These are phyloP conservation scores for Aspergillus costaricaensis DNA, from an alignment of 2,329 filamentous ascomycete species.

Conservation along the genomic window DNA sequence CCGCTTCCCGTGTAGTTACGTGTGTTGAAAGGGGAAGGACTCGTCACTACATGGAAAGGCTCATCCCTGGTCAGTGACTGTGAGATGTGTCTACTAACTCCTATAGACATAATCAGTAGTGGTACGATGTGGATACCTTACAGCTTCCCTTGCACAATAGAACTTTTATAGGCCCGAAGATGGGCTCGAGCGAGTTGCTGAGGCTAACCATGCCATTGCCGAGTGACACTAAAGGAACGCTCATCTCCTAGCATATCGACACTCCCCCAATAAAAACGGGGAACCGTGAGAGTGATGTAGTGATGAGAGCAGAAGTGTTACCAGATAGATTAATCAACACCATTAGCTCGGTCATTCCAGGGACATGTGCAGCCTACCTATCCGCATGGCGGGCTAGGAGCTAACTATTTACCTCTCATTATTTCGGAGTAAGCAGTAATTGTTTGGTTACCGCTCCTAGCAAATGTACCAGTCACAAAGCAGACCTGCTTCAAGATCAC, in stretches of 20 bases:
- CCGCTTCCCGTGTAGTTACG: conserved; percentile 1
- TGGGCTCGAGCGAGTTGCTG: conserved; percentile 5
- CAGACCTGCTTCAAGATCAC: background rate
- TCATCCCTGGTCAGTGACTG: background rate
- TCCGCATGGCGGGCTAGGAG: background rate
- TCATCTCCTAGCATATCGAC: conserved; percentile 4
- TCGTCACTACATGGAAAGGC: background rate
- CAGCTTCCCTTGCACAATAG: conserved; percentile 10
- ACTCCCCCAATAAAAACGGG: conserved; percentile 8
- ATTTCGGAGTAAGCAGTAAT: background rate
- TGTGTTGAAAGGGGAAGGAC: background rate
- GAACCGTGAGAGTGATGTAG: background rate
- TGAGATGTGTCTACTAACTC: conserved; percentile 3
- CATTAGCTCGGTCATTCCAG: background rate
- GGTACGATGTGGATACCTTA: conserved; percentile 11
- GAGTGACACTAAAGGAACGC: conserved; percentile 10
- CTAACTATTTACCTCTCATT: background rate
- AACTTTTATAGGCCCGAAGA: conserved; percentile 7
- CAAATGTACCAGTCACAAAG: conserved; percentile 11
- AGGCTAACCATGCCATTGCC: conserved; percentile 7
- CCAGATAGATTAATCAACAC: conserved; percentile 1
- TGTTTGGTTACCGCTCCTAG: background rate
- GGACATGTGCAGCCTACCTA: background rate
- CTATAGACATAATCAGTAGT: background rate
- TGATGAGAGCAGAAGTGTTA: background rate